Base-by-base conservation (phyloP, 768 basidiomycete genomes). In the Leccinum uliginosum region DNA sequence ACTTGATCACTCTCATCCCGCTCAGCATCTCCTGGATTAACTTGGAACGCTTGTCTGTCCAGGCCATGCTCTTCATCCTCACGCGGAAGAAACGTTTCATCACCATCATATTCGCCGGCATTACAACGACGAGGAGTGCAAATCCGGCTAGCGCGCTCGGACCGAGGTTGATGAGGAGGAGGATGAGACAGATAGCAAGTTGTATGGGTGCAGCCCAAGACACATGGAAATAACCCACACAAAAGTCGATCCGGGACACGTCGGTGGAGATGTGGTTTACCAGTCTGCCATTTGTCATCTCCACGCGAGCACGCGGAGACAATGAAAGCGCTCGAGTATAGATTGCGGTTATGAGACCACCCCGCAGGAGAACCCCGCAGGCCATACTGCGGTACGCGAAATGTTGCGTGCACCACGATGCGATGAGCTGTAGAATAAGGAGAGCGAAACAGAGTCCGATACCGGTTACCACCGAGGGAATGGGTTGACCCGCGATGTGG, bases 211-310 rank as follows among this genome's bases (percentile, higher is more conserved):
- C 10, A 34, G 34, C 7, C 34, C 34, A 34, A 34, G 34, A 34
- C 15, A 93, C 85, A 63, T 91, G 89, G 71, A 91, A 88, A 74
- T 86, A 89, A 19, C 85, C 78, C 63, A 83, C 78, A 63, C 87
- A 88, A 62, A 93, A 97, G 68, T 98, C 94, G 67, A 98, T 90
- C 19, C 94, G 83, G 27, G 89, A 93, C 19, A 95, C 85, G 67
- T 94, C 93, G 1, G 90, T 92, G 5, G 91, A 93, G 58, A 35
- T 3, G 34, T 35, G 34, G 15, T 35, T 35, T 15, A 35, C 34
- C 34, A 35, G 8, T 17, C 15, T 89, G 21, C 93, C 95, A 64
- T 92, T 97, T 1, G 90, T 84, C 44, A 94, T 79, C 8, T 82
- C 84, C 1, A 86, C 84, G 7, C 95, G 83, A 6, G 92, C 84